Evolutionary conservation across 202 grass and related monocot species (phyloP).

Genomic region (Setaria italica): DNA sequence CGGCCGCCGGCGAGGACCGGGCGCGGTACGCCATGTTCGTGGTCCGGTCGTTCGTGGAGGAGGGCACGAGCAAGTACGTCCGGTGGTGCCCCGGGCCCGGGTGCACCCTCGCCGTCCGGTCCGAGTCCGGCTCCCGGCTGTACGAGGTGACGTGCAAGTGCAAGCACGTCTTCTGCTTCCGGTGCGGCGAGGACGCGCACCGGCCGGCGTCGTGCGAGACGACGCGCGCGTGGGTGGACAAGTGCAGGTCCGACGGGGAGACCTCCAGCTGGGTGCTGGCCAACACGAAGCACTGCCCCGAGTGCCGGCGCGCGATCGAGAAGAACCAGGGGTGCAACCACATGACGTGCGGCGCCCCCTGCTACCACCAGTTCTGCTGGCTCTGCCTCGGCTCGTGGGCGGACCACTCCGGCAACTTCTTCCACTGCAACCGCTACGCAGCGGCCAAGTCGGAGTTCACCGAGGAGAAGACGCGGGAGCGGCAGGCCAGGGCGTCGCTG

Average conservation of each 20-base stretch:
- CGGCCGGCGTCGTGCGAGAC: slow-evolving; percentile 48
- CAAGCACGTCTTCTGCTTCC: slow-evolving; percentile 46
- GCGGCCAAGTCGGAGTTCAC: no score
- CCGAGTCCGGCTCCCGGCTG: neutral
- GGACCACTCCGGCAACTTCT: neutral
- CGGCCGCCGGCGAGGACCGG: neutral
- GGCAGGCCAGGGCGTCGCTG: neutral
- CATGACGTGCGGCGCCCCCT: slow-evolving; percentile 50
- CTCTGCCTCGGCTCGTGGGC: slow-evolving; percentile 37
- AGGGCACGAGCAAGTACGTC: slow-evolving; percentile 32
- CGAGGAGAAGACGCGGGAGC: neutral
- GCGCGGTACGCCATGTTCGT: slow-evolving; percentile 37
- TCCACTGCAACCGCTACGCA: slow-evolving; percentile 26
- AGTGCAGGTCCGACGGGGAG: slow-evolving; percentile 32
- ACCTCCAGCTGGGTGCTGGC: slow-evolving; percentile 39
- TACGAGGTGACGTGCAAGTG: slow-evolving; percentile 46
- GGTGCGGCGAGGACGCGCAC: slow-evolving; percentile 55
- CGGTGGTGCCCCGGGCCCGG: slow-evolving; percentile 52
- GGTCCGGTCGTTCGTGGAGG: slow-evolving; percentile 56
- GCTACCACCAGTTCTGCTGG: slow-evolving; percentile 58
- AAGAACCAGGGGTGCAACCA: slow-evolving; percentile 60
- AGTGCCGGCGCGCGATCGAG: slow-evolving; percentile 54
- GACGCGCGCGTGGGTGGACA: slow-evolving; percentile 21
- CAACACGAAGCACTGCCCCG: slow-evolving; percentile 56
- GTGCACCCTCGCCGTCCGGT: slow-evolving; percentile 45